Evolutionary conservation across 176 grass and related monocot genomes (phyloP), one percentile per base, ranked within the genome.

Genomic region (Coix lacrymajobi): DNA sequence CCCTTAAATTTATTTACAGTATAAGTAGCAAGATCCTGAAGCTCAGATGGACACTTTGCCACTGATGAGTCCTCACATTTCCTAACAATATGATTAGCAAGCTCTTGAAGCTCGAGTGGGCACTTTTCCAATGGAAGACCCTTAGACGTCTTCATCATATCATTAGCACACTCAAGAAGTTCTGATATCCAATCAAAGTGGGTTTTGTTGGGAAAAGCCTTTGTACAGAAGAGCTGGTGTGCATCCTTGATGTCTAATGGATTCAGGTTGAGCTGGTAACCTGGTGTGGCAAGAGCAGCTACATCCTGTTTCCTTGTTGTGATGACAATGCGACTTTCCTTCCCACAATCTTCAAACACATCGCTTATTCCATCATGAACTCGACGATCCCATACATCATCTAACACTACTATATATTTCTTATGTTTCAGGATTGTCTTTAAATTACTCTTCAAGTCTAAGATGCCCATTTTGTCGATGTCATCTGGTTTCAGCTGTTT

Each of bases 351-450:
- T 33, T 40, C 60, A 68, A 77, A 79, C 12, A 71, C 48, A 4
- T 56, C 61, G 16, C 32, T n/a, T 30, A 85, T 60, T 32, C 38
- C 33, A n/a, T 61, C 41, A 65, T 62, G 33, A 17, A 43, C 81
- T 45, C 14, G 17, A n/a, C 39, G 25, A 26, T 71, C 44, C 81
- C 81, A 85, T 30, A 85, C 74, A 69, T 85, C 83, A 70, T 85
- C 83, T 4, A 85, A 30, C 14, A 85, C 74, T 40, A 79, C 29
- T 30, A 79, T 32, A 70, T n/a, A 85, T 31, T 63, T 68, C 20
- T 85, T 85, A 30, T 33, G 13, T 25, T 16, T 34, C 3, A 84
- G n/a, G 8, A 46, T 0, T 1, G 31, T 0, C 8, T 33, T 76
- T 48, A 84, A 84, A n/a, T 49, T 73, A 48, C 3, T 46, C 16